A percentile compares a stretch with the other conserved stretches of the same genome.
Conservation (phyloP, 139 green algal species). For the Closterium sp. region DNA sequence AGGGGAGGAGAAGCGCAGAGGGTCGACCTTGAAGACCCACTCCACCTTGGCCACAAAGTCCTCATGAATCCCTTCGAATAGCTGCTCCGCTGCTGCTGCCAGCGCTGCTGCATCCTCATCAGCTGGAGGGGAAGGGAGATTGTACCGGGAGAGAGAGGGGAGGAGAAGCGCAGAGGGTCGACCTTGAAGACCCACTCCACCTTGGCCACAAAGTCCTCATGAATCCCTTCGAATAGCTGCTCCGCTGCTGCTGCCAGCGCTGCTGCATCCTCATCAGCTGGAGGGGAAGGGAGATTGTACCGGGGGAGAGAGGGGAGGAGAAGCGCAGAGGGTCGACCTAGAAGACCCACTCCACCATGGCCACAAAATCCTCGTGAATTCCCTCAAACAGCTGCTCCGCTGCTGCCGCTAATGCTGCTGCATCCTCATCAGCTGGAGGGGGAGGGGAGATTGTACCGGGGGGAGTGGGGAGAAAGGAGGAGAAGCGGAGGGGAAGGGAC, state of each 20-base stretch:
- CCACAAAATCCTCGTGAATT: not conserved
- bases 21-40: conserved; percentile 41
- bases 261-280: not conserved
- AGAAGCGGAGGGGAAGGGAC: too few relatives aligned
- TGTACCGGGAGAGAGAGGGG: too few relatives aligned
- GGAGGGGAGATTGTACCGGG: too few relatives aligned
- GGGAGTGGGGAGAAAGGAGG: too few relatives aligned
- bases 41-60: conserved; percentile 35
- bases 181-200: conserved; percentile 43
- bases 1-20: not conserved
- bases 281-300: too few relatives aligned
- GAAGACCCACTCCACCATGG: conserved; percentile 3
- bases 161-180: conserved; percentile 8
- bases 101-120: not conserved
- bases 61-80: conserved; percentile 1
- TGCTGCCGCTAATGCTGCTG: not conserved
- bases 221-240: not conserved
- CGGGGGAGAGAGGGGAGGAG: too few relatives aligned
- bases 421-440: not conserved
- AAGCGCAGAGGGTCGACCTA: not conserved
- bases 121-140: not conserved
- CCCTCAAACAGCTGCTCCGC: not conserved
- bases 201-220: conserved; percentile 30
- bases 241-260: not conserved
- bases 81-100: not conserved